Percentiles rank a stretch among this genome's conserved stretches.
These are phyloP conservation scores for Myrica gale DNA, from an alignment of 306 rosid species.

Conservation along the genomic window DNA sequence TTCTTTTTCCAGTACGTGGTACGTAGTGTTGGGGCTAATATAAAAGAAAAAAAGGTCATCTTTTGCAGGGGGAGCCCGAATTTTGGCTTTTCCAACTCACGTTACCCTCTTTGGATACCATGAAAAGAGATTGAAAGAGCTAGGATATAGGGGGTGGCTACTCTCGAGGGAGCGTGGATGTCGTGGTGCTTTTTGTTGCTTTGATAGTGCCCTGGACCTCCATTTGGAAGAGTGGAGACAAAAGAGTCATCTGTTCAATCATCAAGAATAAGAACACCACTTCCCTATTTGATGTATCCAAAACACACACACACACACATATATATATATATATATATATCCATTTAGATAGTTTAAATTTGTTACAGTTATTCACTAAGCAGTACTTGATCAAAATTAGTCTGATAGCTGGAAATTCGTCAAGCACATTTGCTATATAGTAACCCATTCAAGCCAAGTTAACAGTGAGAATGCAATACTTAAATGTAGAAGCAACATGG, in stretches of 20 bases:
- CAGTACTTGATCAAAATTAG: too few relatives aligned
- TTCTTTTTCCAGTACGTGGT: neutral
- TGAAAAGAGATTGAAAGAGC: conserved; percentile 49
- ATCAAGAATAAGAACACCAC: conserved; percentile 35
- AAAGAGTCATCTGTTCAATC: conserved; percentile 61
- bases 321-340: too few relatives aligned
- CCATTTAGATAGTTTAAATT: too few relatives aligned
- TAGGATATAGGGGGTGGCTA: conserved; percentile 18
- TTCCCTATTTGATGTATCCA: conserved; percentile 5
- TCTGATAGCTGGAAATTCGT: neutral
- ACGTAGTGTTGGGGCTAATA: neutral
- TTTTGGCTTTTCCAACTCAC: conserved; percentile 18
- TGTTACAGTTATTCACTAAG: too few relatives aligned
- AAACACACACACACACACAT: neutral
- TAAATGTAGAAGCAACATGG: too few relatives aligned
- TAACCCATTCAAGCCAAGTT: too few relatives aligned
- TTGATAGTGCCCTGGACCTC: conserved; percentile 63
- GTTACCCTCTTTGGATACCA: conserved; percentile 62
- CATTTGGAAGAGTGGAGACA: conserved; percentile 55
- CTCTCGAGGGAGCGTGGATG: conserved; percentile 63
- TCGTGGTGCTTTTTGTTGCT: conserved; percentile 40
- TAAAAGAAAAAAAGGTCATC: neutral
- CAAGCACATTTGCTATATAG: neutral
- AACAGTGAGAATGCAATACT: too few relatives aligned
- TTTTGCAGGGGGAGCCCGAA: conserved; percentile 8